Base-by-base conservation (phyloP, 495 filamentous ascomycete genomes). In the Aspergillus coremiiformis region DNA sequence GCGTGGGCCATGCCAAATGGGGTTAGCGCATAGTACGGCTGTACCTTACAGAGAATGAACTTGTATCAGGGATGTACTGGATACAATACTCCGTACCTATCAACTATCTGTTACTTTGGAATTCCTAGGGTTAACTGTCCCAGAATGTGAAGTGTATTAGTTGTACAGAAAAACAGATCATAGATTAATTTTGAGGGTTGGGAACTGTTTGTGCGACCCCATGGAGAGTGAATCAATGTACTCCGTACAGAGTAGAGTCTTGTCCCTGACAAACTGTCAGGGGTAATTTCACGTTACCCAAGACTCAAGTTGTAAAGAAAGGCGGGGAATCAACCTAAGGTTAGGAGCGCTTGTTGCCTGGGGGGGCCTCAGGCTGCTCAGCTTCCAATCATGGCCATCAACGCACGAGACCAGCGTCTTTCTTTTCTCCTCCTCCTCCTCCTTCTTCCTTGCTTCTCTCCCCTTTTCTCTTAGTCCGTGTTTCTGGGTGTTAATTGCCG, bases 371-470 rank as follows among this genome's bases (percentile, higher is more conserved):
- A 21, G 48, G 14, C 27, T 20, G 21, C 19, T 3, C 9, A 20
- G 56, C 56, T 61, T 61, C 69, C 69, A 69, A 72, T 69, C 66
- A 64, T 51, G 60, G 67, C 23, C 46, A 44, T 11, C 56, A 52
- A 42, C 57, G 69, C 69, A 72, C 69, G 69, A 72, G 69, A 70
- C 69, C 67, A 64, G 45, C 39, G 37, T 4, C 30, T 35, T 14
- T 37, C 20, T 48, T 37, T 39, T 50, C 35, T 22, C 15, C 22
- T 39, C 43, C 30, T 45, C 50, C 24, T 23, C 26, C 39, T 41
- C 22, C 19, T 30, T 47, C 29, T 35, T 20, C 35, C 21, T 22
- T 49, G 49, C 22, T 33, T 45, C 12, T 17, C 41, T 10, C 45
- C 14, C 14, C 23, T 17, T 29, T 26, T 32, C 2, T 17, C 29